phyloP scores from a whole-genome alignment of 805 yeast genomes.

The Jamesozyma rosinii region DNA sequence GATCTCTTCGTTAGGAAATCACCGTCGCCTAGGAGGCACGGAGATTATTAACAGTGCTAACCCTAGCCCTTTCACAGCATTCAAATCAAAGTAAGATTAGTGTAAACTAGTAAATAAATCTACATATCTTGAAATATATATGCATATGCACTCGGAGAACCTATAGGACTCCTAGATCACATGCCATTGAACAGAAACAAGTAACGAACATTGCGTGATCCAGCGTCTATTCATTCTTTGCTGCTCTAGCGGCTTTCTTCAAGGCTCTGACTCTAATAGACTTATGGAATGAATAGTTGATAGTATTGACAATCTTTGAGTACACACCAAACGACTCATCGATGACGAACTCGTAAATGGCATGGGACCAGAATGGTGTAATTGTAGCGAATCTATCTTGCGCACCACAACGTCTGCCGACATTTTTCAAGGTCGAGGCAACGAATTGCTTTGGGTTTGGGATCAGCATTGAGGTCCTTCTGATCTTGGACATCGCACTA shows the following conservation, averaged over 20 bases:
- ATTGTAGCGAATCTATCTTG: constrained; percentile 78
- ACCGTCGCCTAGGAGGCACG: too few relatives aligned
- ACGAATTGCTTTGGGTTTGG: constrained; percentile 83
- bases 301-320: constrained; percentile 54
- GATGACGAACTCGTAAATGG: constrained; percentile 76
- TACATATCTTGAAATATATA: too few relatives aligned
- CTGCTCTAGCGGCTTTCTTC: constrained; percentile 41
- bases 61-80: too few relatives aligned
- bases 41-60: too few relatives aligned
- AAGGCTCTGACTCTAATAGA: constrained; percentile 76
- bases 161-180: too few relatives aligned
- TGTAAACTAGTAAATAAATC: too few relatives aligned
- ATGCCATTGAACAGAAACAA: too few relatives aligned
- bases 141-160: too few relatives aligned
- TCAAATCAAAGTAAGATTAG: too few relatives aligned
- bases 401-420: constrained; percentile 86
- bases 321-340: constrained; percentile 76
- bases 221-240: constrained; percentile 18
- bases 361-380: constrained; percentile 93
- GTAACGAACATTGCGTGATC: background rate
- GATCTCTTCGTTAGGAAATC: too few relatives aligned
- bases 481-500: constrained; percentile 90
- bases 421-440: constrained; percentile 50
- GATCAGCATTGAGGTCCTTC: constrained; percentile 60
- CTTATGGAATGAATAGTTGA: constrained; percentile 71